These are phyloP conservation scores for Davidsoniella neocaledoniae DNA, from an alignment of 2,329 filamentous ascomycete genomes.

Conservation along the genomic window DNA sequence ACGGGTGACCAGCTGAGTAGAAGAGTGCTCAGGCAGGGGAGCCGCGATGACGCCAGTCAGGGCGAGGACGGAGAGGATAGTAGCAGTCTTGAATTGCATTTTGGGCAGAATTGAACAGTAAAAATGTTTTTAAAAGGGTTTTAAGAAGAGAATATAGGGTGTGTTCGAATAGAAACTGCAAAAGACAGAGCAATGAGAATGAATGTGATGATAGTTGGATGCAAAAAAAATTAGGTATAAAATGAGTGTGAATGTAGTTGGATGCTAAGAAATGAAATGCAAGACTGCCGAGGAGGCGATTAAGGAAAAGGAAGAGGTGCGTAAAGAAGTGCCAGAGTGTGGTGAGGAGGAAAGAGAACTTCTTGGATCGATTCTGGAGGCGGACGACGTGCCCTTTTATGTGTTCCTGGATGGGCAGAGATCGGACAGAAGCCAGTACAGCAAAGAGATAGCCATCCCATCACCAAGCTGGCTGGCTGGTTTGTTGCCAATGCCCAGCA, in stretches of 20 bases:
- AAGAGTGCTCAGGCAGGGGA: not conserved
- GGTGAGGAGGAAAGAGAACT: slow-evolving; percentile 5
- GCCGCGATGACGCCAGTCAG: slow-evolving; percentile 4
- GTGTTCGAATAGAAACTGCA: not conserved
- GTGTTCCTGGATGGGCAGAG: not conserved
- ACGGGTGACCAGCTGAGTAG: slow-evolving; percentile 17
- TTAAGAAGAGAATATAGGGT: not conserved
- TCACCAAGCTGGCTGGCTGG: no score
- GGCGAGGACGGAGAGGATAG: slow-evolving; percentile 1
- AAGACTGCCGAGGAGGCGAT: not conserved
- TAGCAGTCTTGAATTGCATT: slow-evolving; percentile 10
- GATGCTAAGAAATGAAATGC: not conserved
- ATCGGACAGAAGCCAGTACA: not conserved
- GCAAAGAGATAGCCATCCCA: no score
- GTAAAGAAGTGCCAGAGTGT: not conserved
- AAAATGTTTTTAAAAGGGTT: not conserved
- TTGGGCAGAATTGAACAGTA: not conserved
- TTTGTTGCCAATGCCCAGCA: no score
- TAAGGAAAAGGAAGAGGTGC: not conserved
- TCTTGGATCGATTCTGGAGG: not conserved
- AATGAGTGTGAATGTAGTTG: slow-evolving; percentile 1
- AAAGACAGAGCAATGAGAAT: not conserved
- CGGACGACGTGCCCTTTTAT: not conserved
- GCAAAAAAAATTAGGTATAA: not conserved
- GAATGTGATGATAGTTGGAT: slow-evolving; percentile 1